Percentiles rank a stretch among this genome's conserved stretches.
Conservation (phyloP, 257 asterid species). For the Primulina huaijiensis region DNA sequence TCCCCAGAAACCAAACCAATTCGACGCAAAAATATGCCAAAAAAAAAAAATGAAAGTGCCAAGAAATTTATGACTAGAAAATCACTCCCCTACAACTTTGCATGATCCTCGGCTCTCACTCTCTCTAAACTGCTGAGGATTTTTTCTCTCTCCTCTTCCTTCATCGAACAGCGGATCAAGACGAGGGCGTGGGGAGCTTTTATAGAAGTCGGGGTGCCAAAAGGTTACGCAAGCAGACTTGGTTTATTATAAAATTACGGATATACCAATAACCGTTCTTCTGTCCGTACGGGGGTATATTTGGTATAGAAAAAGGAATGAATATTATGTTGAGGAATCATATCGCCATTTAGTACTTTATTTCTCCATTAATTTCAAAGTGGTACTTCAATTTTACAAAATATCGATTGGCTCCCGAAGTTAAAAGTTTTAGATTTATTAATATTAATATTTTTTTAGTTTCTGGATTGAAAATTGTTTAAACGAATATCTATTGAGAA, state of each 20-base stretch:
- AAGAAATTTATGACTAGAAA: slow-evolving; percentile 2
- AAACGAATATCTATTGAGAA: too few species aligned
- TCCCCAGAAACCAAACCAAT: slow-evolving; percentile 3
- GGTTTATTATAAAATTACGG: slow-evolving; percentile 33
- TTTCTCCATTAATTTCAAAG: too few species aligned
- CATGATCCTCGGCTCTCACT: slow-evolving; percentile 21
- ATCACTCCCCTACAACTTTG: slow-evolving; percentile 16
- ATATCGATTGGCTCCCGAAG: too few species aligned
- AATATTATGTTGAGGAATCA: too few species aligned
- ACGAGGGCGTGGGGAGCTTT: slow-evolving; percentile 35
- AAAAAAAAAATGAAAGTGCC: slow-evolving; percentile 17
- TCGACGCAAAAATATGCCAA: neutral
- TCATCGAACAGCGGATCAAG: slow-evolving; percentile 52
- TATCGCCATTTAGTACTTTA: neutral
- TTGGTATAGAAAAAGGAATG: slow-evolving; percentile 24
- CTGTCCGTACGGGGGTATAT: slow-evolving; percentile 25
- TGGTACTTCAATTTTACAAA: neutral
- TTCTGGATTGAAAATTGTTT: too few species aligned
- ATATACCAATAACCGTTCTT: slow-evolving; percentile 31
- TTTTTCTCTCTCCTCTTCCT: slow-evolving; percentile 46
- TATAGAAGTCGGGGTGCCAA: slow-evolving; percentile 37
- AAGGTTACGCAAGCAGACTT: slow-evolving; percentile 26
- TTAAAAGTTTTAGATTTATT: too few species aligned
- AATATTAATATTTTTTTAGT: too few species aligned
- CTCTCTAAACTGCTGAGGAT: slow-evolving; percentile 8